Evolutionary conservation across 23 red algal species (phyloP).

Genomic region (Agarophyton chilense): DNA sequence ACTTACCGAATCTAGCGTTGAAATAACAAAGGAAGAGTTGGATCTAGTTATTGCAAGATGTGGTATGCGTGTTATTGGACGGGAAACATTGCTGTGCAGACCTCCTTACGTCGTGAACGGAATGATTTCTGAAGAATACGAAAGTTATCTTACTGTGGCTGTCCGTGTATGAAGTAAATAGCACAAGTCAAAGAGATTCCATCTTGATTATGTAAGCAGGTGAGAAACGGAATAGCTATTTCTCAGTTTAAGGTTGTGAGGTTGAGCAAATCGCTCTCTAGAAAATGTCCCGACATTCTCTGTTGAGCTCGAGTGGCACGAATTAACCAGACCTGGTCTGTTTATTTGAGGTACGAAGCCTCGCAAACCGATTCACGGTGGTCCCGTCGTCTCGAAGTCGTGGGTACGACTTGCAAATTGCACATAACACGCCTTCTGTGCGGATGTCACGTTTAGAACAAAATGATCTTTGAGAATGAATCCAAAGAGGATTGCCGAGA

Average conservation of each 20-base stretch:
- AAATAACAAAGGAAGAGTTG: conserved; percentile 69
- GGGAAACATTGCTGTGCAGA: conserved; percentile 49
- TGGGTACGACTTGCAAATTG: too few species aligned
- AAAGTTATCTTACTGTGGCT: conserved; percentile 46
- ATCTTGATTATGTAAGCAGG: neutral
- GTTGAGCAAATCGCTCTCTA: neutral
- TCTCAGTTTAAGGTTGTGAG: neutral
- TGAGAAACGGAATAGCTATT: neutral
- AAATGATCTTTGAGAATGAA: too few species aligned
- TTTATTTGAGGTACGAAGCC: too few species aligned
- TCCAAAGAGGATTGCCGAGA: too few species aligned
- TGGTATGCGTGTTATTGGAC: conserved; percentile 56
- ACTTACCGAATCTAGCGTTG: conserved; percentile 54
- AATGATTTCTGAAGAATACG: conserved; percentile 56
- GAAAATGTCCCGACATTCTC: neutral
- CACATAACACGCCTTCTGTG: too few species aligned
- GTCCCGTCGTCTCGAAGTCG: too few species aligned
- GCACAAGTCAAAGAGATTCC: neutral
- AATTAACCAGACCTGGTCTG: too few species aligned
- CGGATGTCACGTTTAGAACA: too few species aligned
- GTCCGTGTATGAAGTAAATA: conserved; percentile 32
- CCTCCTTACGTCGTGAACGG: conserved; percentile 56
- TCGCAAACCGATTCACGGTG: too few species aligned
- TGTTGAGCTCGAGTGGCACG: too few species aligned
- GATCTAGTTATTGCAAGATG: conserved; percentile 49